phyloP scores from a whole-genome alignment of 1,139 yeast species.

The Suhomyces guaymorum region DNA sequence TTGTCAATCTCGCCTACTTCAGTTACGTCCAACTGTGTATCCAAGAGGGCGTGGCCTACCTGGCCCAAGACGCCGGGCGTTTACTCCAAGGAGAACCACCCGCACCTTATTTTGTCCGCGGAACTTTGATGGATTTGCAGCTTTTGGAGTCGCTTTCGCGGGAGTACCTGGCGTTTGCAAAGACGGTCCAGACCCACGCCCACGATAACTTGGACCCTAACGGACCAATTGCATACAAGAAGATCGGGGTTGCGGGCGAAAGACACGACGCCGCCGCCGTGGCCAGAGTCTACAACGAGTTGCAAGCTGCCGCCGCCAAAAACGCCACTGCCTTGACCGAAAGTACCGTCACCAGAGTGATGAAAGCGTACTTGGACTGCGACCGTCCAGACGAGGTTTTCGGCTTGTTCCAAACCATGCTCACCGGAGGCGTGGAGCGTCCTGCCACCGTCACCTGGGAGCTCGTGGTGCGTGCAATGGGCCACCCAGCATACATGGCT shows the following conservation, averaged over 20 bases:
- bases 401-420: constrained; percentile 35
- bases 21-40: constrained; percentile 37
- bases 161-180: constrained; percentile 19
- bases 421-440: constrained; percentile 26
- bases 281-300: constrained; percentile 25
- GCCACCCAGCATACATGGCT: constrained; percentile 30
- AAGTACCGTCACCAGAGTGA: constrained; percentile 33
- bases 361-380: constrained; percentile 37
- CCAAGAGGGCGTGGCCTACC: constrained; percentile 24
- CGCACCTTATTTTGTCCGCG: constrained; percentile 21
- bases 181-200: constrained; percentile 15
- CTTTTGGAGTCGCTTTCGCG: constrained; percentile 14
- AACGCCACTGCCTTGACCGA: constrained; percentile 30
- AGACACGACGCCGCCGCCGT: constrained; percentile 23
- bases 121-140: constrained; percentile 17
- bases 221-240: constrained; percentile 24
- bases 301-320: constrained; percentile 26
- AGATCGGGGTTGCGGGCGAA: constrained; percentile 25
- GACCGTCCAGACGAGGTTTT: constrained; percentile 35
- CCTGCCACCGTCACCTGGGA: constrained; percentile 41
- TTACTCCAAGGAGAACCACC: constrained; percentile 35
- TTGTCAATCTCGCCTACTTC: constrained; percentile 34
- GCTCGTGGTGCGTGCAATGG: constrained; percentile 37
- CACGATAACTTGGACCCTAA: constrained; percentile 38
- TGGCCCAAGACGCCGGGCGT: constrained; percentile 28